A percentile compares a stretch with the other conserved stretches of the same genome.
Evolutionary conservation across 495 filamentous ascomycete genomes (phyloP).

Genomic region (Aspergillus cristatus): DNA sequence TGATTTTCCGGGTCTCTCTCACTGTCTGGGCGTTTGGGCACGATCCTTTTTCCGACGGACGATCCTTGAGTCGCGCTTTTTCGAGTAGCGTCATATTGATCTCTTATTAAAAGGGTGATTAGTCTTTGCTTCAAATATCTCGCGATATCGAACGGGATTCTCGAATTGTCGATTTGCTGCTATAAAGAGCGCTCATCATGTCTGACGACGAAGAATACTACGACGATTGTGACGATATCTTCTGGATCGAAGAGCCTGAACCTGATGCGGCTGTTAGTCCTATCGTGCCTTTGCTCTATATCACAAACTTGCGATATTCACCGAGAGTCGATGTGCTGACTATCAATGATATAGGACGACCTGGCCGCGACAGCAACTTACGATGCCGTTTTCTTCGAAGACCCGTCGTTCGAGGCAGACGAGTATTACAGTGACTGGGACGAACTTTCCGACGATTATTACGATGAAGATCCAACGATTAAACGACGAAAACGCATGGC

Average conservation of each 20-base stretch:
- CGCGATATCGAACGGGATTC: too few relatives aligned
- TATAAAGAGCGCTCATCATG: conserved; percentile 19
- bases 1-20: too few relatives aligned
- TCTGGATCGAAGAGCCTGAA: conserved; percentile 33
- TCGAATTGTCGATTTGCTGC: too few relatives aligned
- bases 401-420: conserved; percentile 31
- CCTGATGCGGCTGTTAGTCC: conserved; percentile 34
- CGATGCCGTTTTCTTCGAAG: conserved; percentile 32
- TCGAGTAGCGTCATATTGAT: too few relatives aligned
- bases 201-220: conserved; percentile 44
- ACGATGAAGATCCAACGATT: conserved; percentile 36
- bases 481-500: conserved; percentile 13
- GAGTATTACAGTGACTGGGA: conserved; percentile 44
- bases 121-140: too few relatives aligned
- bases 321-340: neutral
- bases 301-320: neutral
- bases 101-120: too few relatives aligned
- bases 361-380: conserved; percentile 35
- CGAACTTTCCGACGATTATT: conserved; percentile 42
- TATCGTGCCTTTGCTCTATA: too few relatives aligned
- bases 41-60: too few relatives aligned
- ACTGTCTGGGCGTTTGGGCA: too few relatives aligned
- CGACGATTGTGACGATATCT: conserved; percentile 34
- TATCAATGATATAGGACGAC: conserved; percentile 32
- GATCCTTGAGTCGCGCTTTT: too few relatives aligned